Base-by-base conservation (phyloP, 306 rosid genomes). In the Aeschynomene evenia region DNA sequence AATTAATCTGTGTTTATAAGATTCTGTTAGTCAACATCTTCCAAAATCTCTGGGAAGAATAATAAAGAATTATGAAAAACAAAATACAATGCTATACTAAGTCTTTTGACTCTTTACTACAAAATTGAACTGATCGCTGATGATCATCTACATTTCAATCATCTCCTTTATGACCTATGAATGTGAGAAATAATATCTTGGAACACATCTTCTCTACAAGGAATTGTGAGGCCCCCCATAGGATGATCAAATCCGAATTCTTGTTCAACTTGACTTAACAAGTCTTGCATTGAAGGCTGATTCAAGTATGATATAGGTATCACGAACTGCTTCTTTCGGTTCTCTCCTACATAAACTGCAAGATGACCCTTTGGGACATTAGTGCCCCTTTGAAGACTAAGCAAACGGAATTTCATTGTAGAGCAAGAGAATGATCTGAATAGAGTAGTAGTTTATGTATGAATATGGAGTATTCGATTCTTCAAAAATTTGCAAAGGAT, bases 221-320 rank as follows among this genome's bases (percentile, higher is more conserved):
- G 82, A 36, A 66, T 66, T 45, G 80, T 81, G 24, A 78, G 60
- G 9, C 87, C 83, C 12, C 85, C 80, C 73, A 70, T 67, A 34
- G 80, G 82, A 80, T 80, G 81, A 22, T 82, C 54, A 29, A 46
- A 82, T 56, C 80, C 83, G 6, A 70, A 70, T 67, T 85, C 82
- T 71, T 78, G 75, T 23, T 77, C 72, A 4, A 67, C 82, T 22
- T 65, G 15, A 39, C 46, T 72, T 14, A 72, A 70, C 33, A 75
- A 29, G 2, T 71, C 70, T 59, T 68, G 76, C 16, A 81, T 71
- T 20, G 77, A 21, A 28, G 75, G 72, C 19, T 75, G 64, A n/a
- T 63, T 78, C 65, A 78, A 40, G 63, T 57, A 15, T 57, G 42
- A 29, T 34, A 80, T 13, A 2, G 83, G 81, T 77, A 77, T 71